Conservation (phyloP, 108 stramenopile species). For the Cyclotella distinguenda region DNA sequence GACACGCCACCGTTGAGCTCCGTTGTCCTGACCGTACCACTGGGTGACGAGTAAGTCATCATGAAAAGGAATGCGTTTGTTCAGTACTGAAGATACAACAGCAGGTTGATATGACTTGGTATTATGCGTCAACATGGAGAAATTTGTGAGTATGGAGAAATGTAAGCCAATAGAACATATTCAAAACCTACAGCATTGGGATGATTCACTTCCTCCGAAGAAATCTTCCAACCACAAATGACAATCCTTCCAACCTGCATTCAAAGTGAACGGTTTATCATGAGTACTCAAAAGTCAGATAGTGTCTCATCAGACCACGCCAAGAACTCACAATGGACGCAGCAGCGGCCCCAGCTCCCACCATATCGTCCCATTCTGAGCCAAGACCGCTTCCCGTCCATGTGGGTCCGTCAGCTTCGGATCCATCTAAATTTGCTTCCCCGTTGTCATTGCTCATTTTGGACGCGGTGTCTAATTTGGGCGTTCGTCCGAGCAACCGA, state of each 20-base stretch:
- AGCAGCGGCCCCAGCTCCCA: slow-evolving; percentile 88
- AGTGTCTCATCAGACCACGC: background rate
- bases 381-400: slow-evolving; percentile 85
- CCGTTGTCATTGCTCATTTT: slow-evolving; percentile 1
- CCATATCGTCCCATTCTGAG: slow-evolving; percentile 83
- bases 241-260: slow-evolving; percentile 79
- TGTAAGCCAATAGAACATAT: too few species aligned
- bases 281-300: too few species aligned
- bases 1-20: slow-evolving; percentile 72
- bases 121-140: too few species aligned
- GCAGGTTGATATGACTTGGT: slow-evolving; percentile 76
- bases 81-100: slow-evolving; percentile 71
- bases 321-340: slow-evolving; percentile 71
- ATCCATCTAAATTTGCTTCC: slow-evolving; percentile 3
- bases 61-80: slow-evolving; percentile 74
- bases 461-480: slow-evolving; percentile 18
- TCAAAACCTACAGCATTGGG: slow-evolving; percentile 53
- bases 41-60: slow-evolving; percentile 72
- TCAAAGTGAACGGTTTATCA: too few species aligned
- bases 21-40: slow-evolving; percentile 66
- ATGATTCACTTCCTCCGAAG: slow-evolving; percentile 87
- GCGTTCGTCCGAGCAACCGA: slow-evolving; percentile 74
- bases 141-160: too few species aligned
- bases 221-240: slow-evolving; percentile 76
- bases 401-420: slow-evolving; percentile 25